A percentile compares a stretch with the other conserved stretches of the same genome.
Evolutionary conservation across 2,329 filamentous ascomycete genomes (phyloP).

Genomic region (Alternaria atra): DNA sequence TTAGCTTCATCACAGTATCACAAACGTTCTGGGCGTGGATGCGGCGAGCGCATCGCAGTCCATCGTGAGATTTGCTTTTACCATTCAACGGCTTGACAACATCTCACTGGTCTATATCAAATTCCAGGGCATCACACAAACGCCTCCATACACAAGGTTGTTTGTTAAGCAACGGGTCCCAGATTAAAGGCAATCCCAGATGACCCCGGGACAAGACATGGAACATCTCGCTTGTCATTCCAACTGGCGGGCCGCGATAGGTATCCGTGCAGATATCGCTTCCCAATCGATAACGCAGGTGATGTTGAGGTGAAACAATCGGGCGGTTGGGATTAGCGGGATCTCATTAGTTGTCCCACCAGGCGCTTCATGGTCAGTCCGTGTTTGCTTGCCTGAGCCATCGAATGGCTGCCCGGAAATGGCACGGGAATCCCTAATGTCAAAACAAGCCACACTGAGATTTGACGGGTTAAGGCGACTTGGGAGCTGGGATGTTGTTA

Average conservation of each 20-base stretch:
- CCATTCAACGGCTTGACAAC: background rate
- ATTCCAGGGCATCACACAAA: slow-evolving; percentile 5
- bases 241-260: slow-evolving; percentile 24
- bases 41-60: background rate
- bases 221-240: slow-evolving; percentile 21
- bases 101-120: slow-evolving; percentile 4
- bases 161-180: background rate
- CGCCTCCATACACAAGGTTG: background rate
- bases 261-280: slow-evolving; percentile 21
- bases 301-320: slow-evolving; percentile 30
- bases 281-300: slow-evolving; percentile 30
- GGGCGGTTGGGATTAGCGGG: slow-evolving; percentile 21
- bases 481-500: background rate
- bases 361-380: slow-evolving; percentile 27
- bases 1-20: background rate
- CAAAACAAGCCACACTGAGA: slow-evolving; percentile 8
- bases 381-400: slow-evolving; percentile 9
- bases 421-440: slow-evolving; percentile 3
- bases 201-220: slow-evolving; percentile 14
- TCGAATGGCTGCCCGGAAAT: slow-evolving; percentile 21
- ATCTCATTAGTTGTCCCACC: slow-evolving; percentile 24
- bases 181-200: background rate
- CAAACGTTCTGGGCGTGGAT: background rate
- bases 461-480: slow-evolving; percentile 6
- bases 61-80: slow-evolving; percentile 1